A percentile compares a stretch with the other conserved stretches of the same genome.
These are phyloP conservation scores for Phytophthora pini DNA, from an alignment of 352 stramenopile species.

Conservation along the genomic window DNA sequence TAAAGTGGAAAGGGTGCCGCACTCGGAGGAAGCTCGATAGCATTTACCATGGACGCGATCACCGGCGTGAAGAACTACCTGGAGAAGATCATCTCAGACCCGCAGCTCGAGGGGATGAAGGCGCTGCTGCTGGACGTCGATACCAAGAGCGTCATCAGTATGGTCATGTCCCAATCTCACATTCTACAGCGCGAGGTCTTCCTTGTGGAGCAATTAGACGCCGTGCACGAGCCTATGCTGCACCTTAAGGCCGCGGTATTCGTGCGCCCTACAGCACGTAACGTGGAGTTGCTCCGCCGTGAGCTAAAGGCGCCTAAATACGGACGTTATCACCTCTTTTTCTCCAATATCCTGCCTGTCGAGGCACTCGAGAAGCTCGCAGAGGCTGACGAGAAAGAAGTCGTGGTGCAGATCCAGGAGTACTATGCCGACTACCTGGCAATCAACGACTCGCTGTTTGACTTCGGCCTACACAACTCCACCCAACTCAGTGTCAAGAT, in stretches of 20 bases:
- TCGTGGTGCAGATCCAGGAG: constrained; percentile 97
- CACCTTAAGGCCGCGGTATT: constrained; percentile 97
- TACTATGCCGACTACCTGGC: constrained; percentile 99
- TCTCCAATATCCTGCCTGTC: constrained; percentile 96
- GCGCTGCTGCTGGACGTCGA: constrained; percentile 95
- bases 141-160: constrained; percentile 96
- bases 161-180: constrained; percentile 96
- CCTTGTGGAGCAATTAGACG: constrained; percentile 93
- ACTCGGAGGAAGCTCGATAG: background rate
- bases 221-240: constrained; percentile 83
- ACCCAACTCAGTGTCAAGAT: constrained; percentile 63
- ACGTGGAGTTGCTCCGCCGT: constrained; percentile 91
- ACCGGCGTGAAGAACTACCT: constrained; percentile 74
- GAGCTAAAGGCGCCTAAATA: constrained; percentile 97
- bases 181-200: constrained; percentile 97
- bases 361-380: constrained; percentile 96
- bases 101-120: constrained; percentile 96
- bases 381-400: constrained; percentile 94
- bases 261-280: constrained; percentile 92
- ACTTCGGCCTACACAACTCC: constrained; percentile 92
- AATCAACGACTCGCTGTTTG: constrained; percentile 98
- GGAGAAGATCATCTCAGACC: constrained; percentile 86
- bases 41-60: constrained; percentile 82
- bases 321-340: constrained; percentile 99
- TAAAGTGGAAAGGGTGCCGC: constrained; percentile 4